Conservation (phyloP, 1,139 yeast genomes). For the Magnusiomyces tetraspermus region DNA sequence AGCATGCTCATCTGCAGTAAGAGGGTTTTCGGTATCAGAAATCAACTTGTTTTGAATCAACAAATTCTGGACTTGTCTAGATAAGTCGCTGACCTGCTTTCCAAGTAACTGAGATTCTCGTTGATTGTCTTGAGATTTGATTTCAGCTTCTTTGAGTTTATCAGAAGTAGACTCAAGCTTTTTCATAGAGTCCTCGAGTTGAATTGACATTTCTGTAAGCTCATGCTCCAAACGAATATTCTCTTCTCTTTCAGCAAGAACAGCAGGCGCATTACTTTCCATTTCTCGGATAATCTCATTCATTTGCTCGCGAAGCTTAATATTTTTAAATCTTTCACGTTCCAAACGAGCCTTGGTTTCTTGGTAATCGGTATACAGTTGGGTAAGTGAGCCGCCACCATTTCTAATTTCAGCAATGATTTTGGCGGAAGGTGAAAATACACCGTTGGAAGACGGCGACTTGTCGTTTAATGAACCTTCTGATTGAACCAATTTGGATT, state of each 20-base stretch:
- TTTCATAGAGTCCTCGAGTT: constrained; percentile 39
- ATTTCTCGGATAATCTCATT: constrained; percentile 65
- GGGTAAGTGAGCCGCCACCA: constrained; percentile 54
- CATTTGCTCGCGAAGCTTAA: constrained; percentile 58
- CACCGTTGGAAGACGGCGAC: constrained; percentile 13
- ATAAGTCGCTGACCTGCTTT: constrained; percentile 61
- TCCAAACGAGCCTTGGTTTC: constrained; percentile 55
- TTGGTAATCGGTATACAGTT: constrained; percentile 58
- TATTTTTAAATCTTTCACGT: constrained; percentile 64
- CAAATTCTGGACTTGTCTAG: constrained; percentile 68
- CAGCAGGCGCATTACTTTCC: constrained; percentile 70
- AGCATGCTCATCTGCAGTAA: constrained; percentile 48
- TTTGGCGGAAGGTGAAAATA: constrained; percentile 38
- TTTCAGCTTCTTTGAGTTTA: constrained; percentile 24
- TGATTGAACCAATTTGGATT: constrained; percentile 20
- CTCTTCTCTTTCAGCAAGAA: constrained; percentile 56
- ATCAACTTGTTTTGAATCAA: constrained; percentile 54
- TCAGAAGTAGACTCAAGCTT: constrained; percentile 35
- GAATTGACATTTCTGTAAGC: constrained; percentile 42
- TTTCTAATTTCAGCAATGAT: constrained; percentile 40
- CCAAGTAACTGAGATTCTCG: constrained; percentile 34
- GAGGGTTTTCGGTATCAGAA: constrained; percentile 41
- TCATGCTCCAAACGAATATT: constrained; percentile 42
- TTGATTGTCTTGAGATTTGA: constrained; percentile 22
- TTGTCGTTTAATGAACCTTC: constrained; percentile 8